Percentiles rank a stretch among this genome's conserved stretches.
Conservation (phyloP, 805 yeast species). For the Pichia thaimueangensis region DNA sequence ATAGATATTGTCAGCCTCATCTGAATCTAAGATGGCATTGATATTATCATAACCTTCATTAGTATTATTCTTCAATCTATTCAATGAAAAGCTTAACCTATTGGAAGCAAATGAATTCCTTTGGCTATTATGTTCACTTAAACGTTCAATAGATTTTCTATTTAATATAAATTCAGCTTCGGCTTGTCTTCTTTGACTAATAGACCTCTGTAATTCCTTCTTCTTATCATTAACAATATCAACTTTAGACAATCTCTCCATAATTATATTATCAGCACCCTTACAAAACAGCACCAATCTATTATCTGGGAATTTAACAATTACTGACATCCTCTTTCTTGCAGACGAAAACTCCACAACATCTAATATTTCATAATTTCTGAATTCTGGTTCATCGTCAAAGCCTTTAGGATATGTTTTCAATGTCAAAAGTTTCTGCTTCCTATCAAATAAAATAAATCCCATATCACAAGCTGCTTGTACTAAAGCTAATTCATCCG, state of each 20-base stretch:
- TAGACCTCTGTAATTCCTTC: constrained; percentile 50
- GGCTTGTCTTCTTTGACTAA: constrained; percentile 57
- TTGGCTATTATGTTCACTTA: constrained; percentile 1
- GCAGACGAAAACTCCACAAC: constrained; percentile 79
- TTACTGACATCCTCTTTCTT: constrained; percentile 91
- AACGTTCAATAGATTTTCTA: constrained; percentile 37
- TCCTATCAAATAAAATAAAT: constrained; percentile 68
- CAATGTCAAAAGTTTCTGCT: constrained; percentile 51
- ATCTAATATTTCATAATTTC: constrained; percentile 69
- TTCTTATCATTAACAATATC: constrained; percentile 59
- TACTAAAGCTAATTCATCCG: constrained; percentile 91
- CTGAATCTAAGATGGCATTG: constrained; percentile 24
- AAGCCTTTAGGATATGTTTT: constrained; percentile 83
- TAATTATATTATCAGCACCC: constrained; percentile 90
- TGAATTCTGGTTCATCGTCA: constrained; percentile 54
- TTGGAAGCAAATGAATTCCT: constrained; percentile 11
- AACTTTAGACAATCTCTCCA: constrained; percentile 60
- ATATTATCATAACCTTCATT: constrained; percentile 13
- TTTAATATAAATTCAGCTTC: constrained; percentile 75
- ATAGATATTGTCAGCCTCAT: constrained; percentile 47
- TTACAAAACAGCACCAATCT: constrained; percentile 76
- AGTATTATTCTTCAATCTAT: constrained; percentile 2
- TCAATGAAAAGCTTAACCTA: constrained; percentile 25
- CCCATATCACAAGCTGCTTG: constrained; percentile 96
- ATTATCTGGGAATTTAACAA: constrained; percentile 70